These are phyloP conservation scores for Bruguiera sexangula DNA, from an alignment of 345 rosid genomes.

Conservation along the genomic window DNA sequence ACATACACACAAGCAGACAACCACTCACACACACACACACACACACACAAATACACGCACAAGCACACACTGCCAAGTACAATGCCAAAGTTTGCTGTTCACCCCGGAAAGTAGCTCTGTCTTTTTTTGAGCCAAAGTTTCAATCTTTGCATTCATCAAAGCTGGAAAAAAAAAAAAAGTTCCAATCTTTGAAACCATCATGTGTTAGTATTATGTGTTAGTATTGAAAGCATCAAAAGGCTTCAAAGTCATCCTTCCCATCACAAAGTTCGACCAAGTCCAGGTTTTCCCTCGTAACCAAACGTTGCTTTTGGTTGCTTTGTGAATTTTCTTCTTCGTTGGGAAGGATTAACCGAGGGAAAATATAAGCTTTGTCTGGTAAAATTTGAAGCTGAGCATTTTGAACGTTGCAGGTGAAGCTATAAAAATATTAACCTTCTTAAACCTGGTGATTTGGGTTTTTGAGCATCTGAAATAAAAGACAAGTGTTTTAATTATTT, in stretches of 20 bases:
- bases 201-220: too few relatives aligned
- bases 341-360: neutral
- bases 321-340: neutral
- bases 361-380: neutral
- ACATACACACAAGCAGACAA: neutral
- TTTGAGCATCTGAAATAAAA: neutral
- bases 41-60: neutral
- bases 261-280: neutral
- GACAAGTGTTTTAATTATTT: neutral
- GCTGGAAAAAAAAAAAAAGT: neutral
- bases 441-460: neutral
- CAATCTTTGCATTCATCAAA: neutral
- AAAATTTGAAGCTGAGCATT: neutral
- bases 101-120: too few relatives aligned
- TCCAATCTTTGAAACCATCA: neutral
- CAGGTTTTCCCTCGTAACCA: neutral
- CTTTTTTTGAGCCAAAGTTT: neutral
- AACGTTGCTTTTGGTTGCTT: neutral
- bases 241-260: neutral
- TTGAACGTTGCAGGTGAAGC: neutral
- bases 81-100: too few relatives aligned
- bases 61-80: neutral
- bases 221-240: neutral
- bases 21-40: too few relatives aligned
- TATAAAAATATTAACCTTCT: neutral